Base-by-base conservation (phyloP, 345 rosid species). In the Lumnitzera racemosa region DNA sequence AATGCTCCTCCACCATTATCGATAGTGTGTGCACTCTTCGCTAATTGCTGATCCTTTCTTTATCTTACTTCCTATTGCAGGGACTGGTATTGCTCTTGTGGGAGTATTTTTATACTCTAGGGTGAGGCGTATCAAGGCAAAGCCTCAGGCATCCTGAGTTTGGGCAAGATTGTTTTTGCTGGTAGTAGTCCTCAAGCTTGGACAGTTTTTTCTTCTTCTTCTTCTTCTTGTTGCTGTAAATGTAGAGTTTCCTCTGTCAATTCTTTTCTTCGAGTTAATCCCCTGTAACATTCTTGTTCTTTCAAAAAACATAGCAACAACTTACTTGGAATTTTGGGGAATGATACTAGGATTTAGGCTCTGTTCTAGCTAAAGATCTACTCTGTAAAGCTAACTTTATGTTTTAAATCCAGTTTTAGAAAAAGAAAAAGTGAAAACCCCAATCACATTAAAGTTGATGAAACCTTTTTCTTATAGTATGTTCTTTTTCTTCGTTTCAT, bases 91-190 rank as follows among this genome's bases (percentile, higher is more conserved):
- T 46, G 99, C 95, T 14, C 89, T 95, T 47, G 89, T 90, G 6
- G 99, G 99, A 76, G 97, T 95, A 51, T 95, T 95, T 74, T 64
- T 88, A 54, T 95, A 95, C 70, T 95, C 99, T 9, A 81, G 96
- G 73, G 97, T 86, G 88, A 94, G 90, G 76, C 74, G 96, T 68
- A 81, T 94, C 25, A 90, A 90, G 78, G 75, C 96, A 27, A 87
- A 90, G 90, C 73, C 88, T 12, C 90, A 90, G 82, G 59, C 84
- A 59, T 86, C 89, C 52, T 95, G 63, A 76, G 52, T 36, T 54
- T 8, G 5, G 55, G 41, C 12, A 53, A 61, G 12, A 31, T 31
- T 3, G 10, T 46, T 69, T 27, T 70, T 70, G 56, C 36, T 48
- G 29, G 62, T 55, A 41, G 59, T 13, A 20, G 20, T 27, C 43